Percentiles rank a stretch among this genome's conserved stretches.
These are phyloP conservation scores for Fragilariopsis cylindrus DNA, from an alignment of 108 stramenopile species.

Conservation along the genomic window DNA sequence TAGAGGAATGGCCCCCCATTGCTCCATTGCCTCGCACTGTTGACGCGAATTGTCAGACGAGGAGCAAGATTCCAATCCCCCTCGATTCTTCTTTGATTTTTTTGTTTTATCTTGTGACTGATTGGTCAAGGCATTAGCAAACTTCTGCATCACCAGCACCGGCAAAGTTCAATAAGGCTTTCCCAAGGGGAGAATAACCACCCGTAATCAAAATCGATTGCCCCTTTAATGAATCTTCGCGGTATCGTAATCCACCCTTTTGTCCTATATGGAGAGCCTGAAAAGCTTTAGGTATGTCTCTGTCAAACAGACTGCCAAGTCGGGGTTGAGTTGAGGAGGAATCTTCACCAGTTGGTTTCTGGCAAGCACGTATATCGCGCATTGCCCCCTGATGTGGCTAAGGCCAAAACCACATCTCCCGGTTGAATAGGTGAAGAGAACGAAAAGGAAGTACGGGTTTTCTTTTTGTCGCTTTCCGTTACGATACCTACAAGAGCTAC, in stretches of 20 bases:
- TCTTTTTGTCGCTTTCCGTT: constrained; percentile 15
- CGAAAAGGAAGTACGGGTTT: neutral
- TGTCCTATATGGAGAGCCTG: constrained; percentile 63
- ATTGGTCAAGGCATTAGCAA: constrained; percentile 49
- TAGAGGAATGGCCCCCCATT: constrained; percentile 57
- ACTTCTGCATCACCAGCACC: constrained; percentile 57
- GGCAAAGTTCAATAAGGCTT: constrained; percentile 62
- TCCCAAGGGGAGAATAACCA: constrained; percentile 60
- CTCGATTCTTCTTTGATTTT: neutral
- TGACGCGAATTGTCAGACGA: neutral
- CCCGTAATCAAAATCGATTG: constrained; percentile 69
- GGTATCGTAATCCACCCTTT: constrained; percentile 39
- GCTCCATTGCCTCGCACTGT: constrained; percentile 41
- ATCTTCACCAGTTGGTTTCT: constrained; percentile 57
- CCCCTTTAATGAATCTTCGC: constrained; percentile 41
- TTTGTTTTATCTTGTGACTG: neutral
- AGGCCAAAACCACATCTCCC: constrained; percentile 64
- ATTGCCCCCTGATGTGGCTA: constrained; percentile 53
- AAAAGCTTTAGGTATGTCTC: constrained; percentile 79
- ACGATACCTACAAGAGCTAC: constrained; percentile 43
- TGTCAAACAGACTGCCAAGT: constrained; percentile 61
- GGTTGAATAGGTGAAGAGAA: constrained; percentile 20
- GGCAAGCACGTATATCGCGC: constrained; percentile 53
- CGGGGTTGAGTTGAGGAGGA: constrained; percentile 34
- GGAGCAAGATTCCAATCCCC: neutral